phyloP scores from a whole-genome alignment of 2,329 filamentous ascomycete genomes.

The Scleromitrula shiraiana region DNA sequence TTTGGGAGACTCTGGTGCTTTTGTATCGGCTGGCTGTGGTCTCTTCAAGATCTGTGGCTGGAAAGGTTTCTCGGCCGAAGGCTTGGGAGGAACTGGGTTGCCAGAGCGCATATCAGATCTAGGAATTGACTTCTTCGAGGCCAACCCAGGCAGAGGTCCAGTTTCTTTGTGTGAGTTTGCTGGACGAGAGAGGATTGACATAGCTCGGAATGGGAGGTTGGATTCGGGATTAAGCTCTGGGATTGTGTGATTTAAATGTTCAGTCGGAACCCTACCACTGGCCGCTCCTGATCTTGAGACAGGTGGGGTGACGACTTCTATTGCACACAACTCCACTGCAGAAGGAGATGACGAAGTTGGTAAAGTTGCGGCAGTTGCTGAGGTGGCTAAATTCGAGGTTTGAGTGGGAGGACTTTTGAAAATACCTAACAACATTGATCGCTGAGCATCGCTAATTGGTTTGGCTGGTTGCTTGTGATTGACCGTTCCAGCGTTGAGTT shows the following conservation, averaged over 20 bases:
- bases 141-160: too few relatives aligned
- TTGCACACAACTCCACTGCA: conserved; percentile 28
- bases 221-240: conserved; percentile 23
- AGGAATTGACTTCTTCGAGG: not conserved
- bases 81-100: conserved; percentile 9
- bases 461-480: conserved; percentile 12
- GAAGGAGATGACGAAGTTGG: conserved; percentile 23
- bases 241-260: not conserved
- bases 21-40: conserved; percentile 33
- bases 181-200: conserved; percentile 24
- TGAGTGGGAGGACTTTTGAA: conserved; percentile 26
- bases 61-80: conserved; percentile 36
- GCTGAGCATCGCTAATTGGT: conserved; percentile 23
- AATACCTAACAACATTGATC: conserved; percentile 24
- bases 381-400: conserved; percentile 11
- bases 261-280: conserved; percentile 10
- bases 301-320: conserved; percentile 22
- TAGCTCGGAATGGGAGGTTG: conserved; percentile 24
- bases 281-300: not conserved
- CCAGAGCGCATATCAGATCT: not conserved
- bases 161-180: conserved; percentile 15
- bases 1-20: not conserved
- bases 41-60: conserved; percentile 47
- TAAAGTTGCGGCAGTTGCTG: conserved; percentile 17
- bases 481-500: not conserved